Conservation (phyloP, 2,329 filamentous ascomycete species). For the Xylaria sp. region DNA sequence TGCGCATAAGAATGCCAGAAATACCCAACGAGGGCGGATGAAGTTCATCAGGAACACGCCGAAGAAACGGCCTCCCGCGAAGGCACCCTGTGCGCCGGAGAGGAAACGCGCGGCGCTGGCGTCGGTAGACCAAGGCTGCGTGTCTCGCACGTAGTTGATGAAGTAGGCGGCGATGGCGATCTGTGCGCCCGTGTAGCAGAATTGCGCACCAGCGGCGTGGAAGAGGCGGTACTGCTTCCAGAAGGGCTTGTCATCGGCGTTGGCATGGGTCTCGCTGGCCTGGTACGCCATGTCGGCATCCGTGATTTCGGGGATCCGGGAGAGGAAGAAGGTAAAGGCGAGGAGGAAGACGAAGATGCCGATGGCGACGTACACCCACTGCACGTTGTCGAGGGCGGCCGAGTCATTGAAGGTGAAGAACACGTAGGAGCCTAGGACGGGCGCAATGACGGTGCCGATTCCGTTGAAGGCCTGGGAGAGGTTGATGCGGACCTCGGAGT, state of each 20-base stretch:
- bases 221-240: conserved; percentile 79
- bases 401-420: conserved; percentile 74
- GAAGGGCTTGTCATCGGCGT: conserved; percentile 70
- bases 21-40: conserved; percentile 73
- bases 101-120: conserved; percentile 73
- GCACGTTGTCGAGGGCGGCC: conserved; percentile 71
- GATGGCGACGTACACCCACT: conserved; percentile 81
- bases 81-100: conserved; percentile 78
- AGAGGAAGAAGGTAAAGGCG: conserved; percentile 73
- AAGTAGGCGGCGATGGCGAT: conserved; percentile 74
- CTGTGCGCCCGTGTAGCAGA: conserved; percentile 82
- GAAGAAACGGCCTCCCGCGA: conserved; percentile 77
- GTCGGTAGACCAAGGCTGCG: conserved; percentile 62
- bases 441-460: conserved; percentile 78
- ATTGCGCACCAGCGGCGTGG: conserved; percentile 80
- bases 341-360: conserved; percentile 76
- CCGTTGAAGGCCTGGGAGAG: conserved; percentile 82
- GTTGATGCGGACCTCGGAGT: conserved; percentile 78
- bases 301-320: conserved; percentile 77
- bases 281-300: conserved; percentile 73
- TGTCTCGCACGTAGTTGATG: conserved; percentile 77
- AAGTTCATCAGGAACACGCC: conserved; percentile 75
- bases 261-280: conserved; percentile 63
- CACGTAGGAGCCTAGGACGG: conserved; percentile 77
- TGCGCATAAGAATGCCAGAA: conserved; percentile 71